Percentiles rank a stretch among this genome's conserved stretches.
Conservation (phyloP, 139 green algal genomes). For the Bryopsis sp. region DNA sequence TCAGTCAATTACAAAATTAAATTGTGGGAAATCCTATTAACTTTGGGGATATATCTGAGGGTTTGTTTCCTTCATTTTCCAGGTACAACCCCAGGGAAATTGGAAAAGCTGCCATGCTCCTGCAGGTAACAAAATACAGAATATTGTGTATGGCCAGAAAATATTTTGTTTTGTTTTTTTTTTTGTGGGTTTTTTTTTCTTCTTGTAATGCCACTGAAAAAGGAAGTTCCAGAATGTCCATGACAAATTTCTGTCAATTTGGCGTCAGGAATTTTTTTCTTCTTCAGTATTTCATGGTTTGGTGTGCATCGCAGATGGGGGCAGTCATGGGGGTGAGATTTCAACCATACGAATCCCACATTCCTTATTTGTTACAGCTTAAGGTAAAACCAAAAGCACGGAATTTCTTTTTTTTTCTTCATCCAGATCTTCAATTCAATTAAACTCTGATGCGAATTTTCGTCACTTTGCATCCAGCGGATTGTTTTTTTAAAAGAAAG, state of each 20-base stretch:
- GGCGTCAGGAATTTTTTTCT: too few relatives aligned
- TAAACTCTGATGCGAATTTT: neutral
- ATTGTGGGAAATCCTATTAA: neutral
- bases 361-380: slow-evolving; percentile 91
- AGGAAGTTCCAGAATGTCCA: too few relatives aligned
- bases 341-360: slow-evolving; percentile 83
- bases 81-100: slow-evolving; percentile 73
- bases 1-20: neutral
- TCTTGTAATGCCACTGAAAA: too few relatives aligned
- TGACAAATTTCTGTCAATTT: too few relatives aligned
- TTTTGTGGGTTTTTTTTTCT: too few relatives aligned
- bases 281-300: too few relatives aligned
- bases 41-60: neutral
- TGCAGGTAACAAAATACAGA: slow-evolving; percentile 38
- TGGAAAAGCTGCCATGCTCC: slow-evolving; percentile 30
- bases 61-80: neutral
- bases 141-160: neutral
- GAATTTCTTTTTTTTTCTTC: too few relatives aligned
- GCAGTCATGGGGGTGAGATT: slow-evolving; percentile 59
- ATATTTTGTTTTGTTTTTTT: neutral
- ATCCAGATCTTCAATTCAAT: too few relatives aligned
- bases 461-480: neutral
- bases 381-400: too few relatives aligned
- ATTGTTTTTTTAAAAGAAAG: neutral
- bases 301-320: slow-evolving; percentile 42